These are phyloP conservation scores for Penicillium sp. DNA, from an alignment of 2,329 filamentous ascomycete genomes.

Conservation along the genomic window DNA sequence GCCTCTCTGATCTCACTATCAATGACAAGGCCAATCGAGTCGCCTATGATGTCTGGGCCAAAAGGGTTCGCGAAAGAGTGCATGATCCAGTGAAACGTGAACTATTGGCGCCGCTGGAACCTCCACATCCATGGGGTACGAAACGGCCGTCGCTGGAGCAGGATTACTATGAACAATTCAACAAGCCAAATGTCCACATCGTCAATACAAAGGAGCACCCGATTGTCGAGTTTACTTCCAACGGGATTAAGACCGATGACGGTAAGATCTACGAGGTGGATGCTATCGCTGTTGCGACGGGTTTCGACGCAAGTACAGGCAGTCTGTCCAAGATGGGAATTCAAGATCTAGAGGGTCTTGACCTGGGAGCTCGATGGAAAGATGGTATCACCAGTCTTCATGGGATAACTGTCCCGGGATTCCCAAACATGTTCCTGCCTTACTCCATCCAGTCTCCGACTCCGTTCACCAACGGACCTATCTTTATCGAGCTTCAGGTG, in stretches of 20 bases:
- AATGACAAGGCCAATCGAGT: constrained; percentile 55
- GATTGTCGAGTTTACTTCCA: constrained; percentile 44
- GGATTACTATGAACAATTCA: constrained; percentile 56
- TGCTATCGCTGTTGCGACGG: constrained; percentile 39
- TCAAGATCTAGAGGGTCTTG: constrained; percentile 8
- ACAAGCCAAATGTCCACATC: constrained; percentile 53
- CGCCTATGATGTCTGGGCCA: constrained; percentile 61
- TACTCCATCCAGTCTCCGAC: constrained; percentile 53
- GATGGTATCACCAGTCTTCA: constrained; percentile 32
- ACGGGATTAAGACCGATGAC: constrained; percentile 47
- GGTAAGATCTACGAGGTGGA: constrained; percentile 44
- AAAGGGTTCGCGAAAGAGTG: constrained; percentile 57
- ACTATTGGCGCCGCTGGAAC: constrained; percentile 57
- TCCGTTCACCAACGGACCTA: constrained; percentile 40
- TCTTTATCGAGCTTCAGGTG: constrained; percentile 51
- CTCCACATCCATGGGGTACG: constrained; percentile 59
- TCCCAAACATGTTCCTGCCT: constrained; percentile 50
- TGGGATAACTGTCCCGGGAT: constrained; percentile 44
- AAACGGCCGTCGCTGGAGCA: constrained; percentile 58
- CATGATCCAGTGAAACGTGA: constrained; percentile 55
- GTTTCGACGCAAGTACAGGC: constrained; percentile 20
- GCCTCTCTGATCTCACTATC: constrained; percentile 57
- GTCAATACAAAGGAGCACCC: constrained; percentile 50
- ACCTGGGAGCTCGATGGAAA: constrained; percentile 18
- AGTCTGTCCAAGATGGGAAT: constrained; percentile 18